Conservation (phyloP, 768 basidiomycete genomes). For the Kwoniella botswanensis region DNA sequence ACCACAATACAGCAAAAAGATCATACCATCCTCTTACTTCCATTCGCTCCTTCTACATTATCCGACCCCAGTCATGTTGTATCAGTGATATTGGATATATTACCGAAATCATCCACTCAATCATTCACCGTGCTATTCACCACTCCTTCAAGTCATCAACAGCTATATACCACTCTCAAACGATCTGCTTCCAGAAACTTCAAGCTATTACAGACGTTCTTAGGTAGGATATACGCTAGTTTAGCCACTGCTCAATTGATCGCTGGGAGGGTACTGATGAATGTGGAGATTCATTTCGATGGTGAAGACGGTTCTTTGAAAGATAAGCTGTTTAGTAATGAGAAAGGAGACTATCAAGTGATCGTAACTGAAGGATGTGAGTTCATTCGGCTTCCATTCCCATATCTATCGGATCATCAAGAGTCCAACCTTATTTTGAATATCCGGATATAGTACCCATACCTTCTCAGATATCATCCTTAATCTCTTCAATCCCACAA, state of each 20-base stretch:
- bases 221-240: slow-evolving; percentile 78
- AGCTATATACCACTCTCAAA: slow-evolving; percentile 31
- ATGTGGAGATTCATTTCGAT: slow-evolving; percentile 76
- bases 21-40: slow-evolving; percentile 40
- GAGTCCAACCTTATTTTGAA: background rate
- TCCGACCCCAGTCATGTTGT: slow-evolving; percentile 18
- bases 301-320: slow-evolving; percentile 60
- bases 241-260: slow-evolving; percentile 72
- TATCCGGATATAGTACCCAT: background rate
- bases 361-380: slow-evolving; percentile 5
- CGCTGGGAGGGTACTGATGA: slow-evolving; percentile 71
- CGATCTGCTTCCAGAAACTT: slow-evolving; percentile 60
- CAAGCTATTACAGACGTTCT: slow-evolving; percentile 72
- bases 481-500: slow-evolving; percentile 2
- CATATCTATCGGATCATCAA: background rate
- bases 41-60: slow-evolving; percentile 32
- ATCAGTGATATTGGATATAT: slow-evolving; percentile 28
- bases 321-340: slow-evolving; percentile 56
- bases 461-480: background rate
- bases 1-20: background rate
- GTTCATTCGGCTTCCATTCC: background rate
- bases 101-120: slow-evolving; percentile 11
- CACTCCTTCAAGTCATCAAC: slow-evolving; percentile 8
- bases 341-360: slow-evolving; percentile 43
- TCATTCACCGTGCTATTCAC: slow-evolving; percentile 29